Base-by-base conservation (phyloP, 805 yeast genomes). In the Candida insectalens region DNA sequence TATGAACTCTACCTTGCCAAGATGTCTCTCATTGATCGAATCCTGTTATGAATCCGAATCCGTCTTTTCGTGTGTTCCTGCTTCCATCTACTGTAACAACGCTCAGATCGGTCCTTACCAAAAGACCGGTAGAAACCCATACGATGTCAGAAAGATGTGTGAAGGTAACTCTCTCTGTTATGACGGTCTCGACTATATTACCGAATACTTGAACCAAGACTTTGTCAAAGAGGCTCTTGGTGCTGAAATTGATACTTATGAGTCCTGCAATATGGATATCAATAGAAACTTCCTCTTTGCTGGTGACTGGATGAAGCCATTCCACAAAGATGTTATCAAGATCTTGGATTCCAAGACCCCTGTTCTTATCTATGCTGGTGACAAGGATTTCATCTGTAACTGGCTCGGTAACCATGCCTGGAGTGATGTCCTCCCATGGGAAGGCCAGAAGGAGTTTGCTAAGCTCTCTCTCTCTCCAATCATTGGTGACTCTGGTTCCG, bases 371-470 rank as follows among this genome's bases (percentile, higher is more conserved):
- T 87, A 85, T 47, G 95, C 95, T n/a, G 96, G 96, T 51, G 94
- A 85, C 56, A 83, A 85, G 59, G 96, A 85, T 57, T 85, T 71
- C 57, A 84, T 85, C 51, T 85, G 95, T 61, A 85, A 85, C 63
- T 85, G 95, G 92, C 66, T 85, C 43, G 96, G 95, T 44, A 83
- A 84, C 60, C 74, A 72, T 45, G 92, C 83, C 10, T 84, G 94
- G 92, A 62, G 87, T 12, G 69, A 80, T 51, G 65, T 57, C 41
- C 62, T 83, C 41, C 71, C 66, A 40, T 83, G 92, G 89, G 57
- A 69, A 25, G 71, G 77, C 23, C 46, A 45, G 19, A 42, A 38
- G 5, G 52, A 42, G 1, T 55, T 55, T 30, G 20, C 43, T n/a
- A 26, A 33, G 17, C 55, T 62, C 12, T 42, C 52, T 33, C 42